A percentile compares a stretch with the other conserved stretches of the same genome.
These are phyloP conservation scores for Spiromastix sp. DNA, from an alignment of 2,329 filamentous ascomycete species.

Conservation along the genomic window DNA sequence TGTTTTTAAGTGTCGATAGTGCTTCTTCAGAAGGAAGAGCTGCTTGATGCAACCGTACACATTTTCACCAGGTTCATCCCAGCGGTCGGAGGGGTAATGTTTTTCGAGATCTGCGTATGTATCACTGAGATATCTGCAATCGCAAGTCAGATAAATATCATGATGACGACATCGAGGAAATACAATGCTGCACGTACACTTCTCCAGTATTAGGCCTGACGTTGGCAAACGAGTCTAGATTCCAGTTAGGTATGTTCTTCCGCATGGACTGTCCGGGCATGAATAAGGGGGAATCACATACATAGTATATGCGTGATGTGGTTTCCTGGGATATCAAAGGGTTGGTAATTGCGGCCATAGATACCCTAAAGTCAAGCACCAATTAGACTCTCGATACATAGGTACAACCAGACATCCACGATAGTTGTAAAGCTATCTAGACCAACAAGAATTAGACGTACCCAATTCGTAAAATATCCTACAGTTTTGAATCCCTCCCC, in stretches of 20 bases:
- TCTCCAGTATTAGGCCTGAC: constrained; percentile 68
- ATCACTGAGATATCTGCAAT: constrained; percentile 35
- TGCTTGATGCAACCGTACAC: constrained; percentile 54
- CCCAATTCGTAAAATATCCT: constrained; percentile 39
- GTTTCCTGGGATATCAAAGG: constrained; percentile 69
- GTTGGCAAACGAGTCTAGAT: constrained; percentile 76
- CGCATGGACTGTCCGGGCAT: no score
- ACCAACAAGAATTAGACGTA: no score
- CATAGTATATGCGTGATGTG: constrained; percentile 79
- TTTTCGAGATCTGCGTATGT: constrained; percentile 58
- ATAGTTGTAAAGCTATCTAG: no score
- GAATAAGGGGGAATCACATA: no score
- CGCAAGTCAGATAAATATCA: no score
- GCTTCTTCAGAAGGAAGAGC: constrained; percentile 63
- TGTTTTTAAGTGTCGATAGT: constrained; percentile 64
- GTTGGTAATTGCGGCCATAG: constrained; percentile 75
- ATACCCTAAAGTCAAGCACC: constrained; percentile 49
- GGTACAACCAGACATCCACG: no score
- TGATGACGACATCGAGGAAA: no score
- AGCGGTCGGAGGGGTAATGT: constrained; percentile 57
- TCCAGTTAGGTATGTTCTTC: no score
- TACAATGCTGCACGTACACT: constrained; percentile 58
- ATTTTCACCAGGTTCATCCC: constrained; percentile 57
- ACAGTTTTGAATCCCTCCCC: constrained; percentile 17
- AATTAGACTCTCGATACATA: no score